Evolutionary conservation across 345 rosid genomes (phyloP), one percentile per base, ranked within the genome.

Genomic region (Dipteronia dyeriana): DNA sequence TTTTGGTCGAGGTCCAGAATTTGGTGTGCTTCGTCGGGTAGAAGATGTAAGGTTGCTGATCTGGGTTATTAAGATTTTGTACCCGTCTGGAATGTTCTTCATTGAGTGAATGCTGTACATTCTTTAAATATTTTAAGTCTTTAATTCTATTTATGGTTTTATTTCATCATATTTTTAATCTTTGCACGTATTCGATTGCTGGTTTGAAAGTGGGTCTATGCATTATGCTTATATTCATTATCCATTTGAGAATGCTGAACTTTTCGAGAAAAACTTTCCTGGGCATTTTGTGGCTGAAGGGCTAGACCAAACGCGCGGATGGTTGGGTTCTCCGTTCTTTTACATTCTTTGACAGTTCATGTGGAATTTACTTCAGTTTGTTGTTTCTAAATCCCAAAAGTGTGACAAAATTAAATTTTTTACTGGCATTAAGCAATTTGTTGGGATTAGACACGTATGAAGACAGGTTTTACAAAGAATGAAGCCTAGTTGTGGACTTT

Each of bases 191-290:
- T 94, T 94, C 76, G 99, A 97, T 89, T 97, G 99, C 82, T 97
- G 99, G 99, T 97, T 97, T 83, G 99, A 97, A 83, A 97, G 99
- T 80, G 99, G 99, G 29, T 97, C 99, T 68, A 97, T 97, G 99
- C 99, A 98, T 65, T 97, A 94, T 84, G 99, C 99, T 75, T 94
- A 92, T 86, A 92, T 97, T 73, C 99, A 97, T 82, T 97, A 94
- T 74, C 99, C 99, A 11, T 97, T 97, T 87, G 99, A 97, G 86
- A 97, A 97, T 81, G 89, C 78, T 75, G 94, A 92, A 78, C 85
- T 87, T 47, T 92, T 97, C 80, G 99, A 94, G 87, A 89, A 85
- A 76, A 97, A 91, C 74, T 97, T 97, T 81, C 99, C 99, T 68
- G 99, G 99, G 85, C 85, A 94, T 85, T 97, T 97, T 87, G 88